These are phyloP conservation scores for Tuber umbilicatum DNA, from an alignment of 495 filamentous ascomycete genomes.

Conservation along the genomic window DNA sequence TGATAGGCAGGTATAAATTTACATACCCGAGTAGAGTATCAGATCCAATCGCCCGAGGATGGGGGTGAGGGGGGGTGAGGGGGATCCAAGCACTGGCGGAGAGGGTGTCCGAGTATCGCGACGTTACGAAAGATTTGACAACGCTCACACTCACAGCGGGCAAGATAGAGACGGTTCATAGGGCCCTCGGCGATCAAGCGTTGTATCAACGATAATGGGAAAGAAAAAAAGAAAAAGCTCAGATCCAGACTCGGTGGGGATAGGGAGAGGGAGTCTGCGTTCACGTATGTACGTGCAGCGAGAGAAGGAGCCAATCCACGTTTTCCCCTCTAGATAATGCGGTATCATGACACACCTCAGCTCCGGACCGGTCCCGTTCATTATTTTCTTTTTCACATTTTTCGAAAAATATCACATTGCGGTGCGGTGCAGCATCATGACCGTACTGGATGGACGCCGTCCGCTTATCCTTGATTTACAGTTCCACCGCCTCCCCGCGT, in stretches of 20 bases:
- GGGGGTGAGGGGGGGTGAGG: too few species aligned
- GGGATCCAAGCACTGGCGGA: too few species aligned
- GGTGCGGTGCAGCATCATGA: neutral
- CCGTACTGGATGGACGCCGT: neutral
- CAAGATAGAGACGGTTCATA: too few species aligned
- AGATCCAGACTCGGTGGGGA: neutral
- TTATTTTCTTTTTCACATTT: neutral
- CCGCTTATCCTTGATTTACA: neutral
- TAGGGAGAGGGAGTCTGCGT: neutral
- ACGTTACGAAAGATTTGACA: too few species aligned
- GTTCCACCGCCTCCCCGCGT: neutral
- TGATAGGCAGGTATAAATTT: neutral
- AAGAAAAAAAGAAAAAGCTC: neutral
- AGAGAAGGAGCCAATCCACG: neutral
- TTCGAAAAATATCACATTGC: neutral
- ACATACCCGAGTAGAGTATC: neutral
- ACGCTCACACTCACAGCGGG: too few species aligned
- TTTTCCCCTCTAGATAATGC: neutral
- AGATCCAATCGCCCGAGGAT: neutral
- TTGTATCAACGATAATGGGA: neutral
- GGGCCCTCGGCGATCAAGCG: neutral
- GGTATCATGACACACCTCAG: neutral
- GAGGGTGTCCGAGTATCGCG: too few species aligned
- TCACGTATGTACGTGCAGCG: neutral
- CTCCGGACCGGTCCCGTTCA: neutral